Percentiles rank a stretch among this genome's conserved stretches.
phyloP scores from a whole-genome alignment of 169 alveolate genomes.

The Plasmodium inui region DNA sequence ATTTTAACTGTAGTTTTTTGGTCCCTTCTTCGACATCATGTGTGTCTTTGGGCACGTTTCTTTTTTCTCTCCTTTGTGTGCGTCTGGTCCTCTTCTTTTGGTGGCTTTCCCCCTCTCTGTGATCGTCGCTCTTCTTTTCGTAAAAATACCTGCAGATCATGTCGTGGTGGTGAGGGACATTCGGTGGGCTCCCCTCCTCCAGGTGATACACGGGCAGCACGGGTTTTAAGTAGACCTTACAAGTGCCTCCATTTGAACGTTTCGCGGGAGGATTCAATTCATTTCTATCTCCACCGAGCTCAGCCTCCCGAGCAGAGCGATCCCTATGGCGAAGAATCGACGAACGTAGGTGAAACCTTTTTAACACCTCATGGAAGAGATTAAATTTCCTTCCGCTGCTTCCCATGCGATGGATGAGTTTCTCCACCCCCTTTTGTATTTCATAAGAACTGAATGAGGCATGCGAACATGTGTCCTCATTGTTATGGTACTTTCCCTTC shows the following conservation, averaged over 20 bases:
- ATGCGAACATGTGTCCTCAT: slow-evolving; percentile 70
- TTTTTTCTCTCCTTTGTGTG: neutral
- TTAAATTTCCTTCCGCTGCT: neutral
- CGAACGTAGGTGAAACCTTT: neutral
- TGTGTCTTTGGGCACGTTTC: neutral
- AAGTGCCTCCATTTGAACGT: neutral
- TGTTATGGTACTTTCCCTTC: slow-evolving; percentile 46
- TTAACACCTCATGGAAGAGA: slow-evolving; percentile 12
- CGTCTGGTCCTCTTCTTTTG: neutral
- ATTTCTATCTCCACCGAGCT: neutral
- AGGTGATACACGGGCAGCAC: neutral
- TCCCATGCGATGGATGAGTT: neutral
- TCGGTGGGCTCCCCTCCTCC: neutral
- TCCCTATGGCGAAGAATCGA: neutral
- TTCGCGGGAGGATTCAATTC: neutral
- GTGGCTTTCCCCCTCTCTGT: neutral
- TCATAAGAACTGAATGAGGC: slow-evolving; percentile 29
- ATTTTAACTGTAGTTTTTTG: neutral
- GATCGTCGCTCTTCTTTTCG: neutral
- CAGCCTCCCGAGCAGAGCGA: neutral
- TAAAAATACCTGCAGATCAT: slow-evolving; percentile 33
- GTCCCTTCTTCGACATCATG: neutral
- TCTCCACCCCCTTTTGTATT: slow-evolving; percentile 20
- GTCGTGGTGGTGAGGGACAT: neutral
- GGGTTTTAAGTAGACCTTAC: slow-evolving; percentile 25